Base-by-base conservation (phyloP, 2,329 filamentous ascomycete species). In the Alternaria gaisen region DNA sequence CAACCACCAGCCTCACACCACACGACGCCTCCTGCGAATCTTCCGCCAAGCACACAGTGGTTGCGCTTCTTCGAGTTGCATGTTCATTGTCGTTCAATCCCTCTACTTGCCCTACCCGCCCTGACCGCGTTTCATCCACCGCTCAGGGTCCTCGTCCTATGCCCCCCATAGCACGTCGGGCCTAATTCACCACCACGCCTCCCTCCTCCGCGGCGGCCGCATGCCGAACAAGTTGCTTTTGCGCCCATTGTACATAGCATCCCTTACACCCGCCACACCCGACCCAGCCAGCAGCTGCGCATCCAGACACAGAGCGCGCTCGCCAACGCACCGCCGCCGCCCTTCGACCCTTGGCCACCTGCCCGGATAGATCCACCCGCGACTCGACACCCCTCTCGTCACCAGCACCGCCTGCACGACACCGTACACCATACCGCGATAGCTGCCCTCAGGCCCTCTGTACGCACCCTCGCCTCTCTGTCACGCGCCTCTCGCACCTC, bases 71-170 rank as follows among this genome's bases (percentile, higher is more conserved):
- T 36, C 44, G 54, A 51, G 43, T 30, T 48, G 53, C 44, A 48
- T 53, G 20, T 32, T 22, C 38, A 41, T 50, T 53, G 38, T 46
- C 48, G n/a, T n/a, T 44, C 28, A 41, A 36, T 55, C 52, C 46
- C 56, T 24, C 38, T 58, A 47, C 61, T 60, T 63, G 63, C 63
- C 66, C 66, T 66, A 64, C 54, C 62, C 44, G 63, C 63, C 66
- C 67, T 66, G 66, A 53, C 62, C 46, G 71, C 68, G 72, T 71
- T 71, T 70, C 69, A 70, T 70, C 73, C 62, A 65, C 63, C 55
- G 63, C 60, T 65, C 67, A 71, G 69, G 65, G 65, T 64, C 61
- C 62, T 64, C 60, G 61, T 60, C 66, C 61, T 38, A 47, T 38
- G 43, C 60, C 64, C 63, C 67, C 63, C 59, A 56, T 55, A 57